phyloP scores from a whole-genome alignment of 2,329 filamentous ascomycete genomes.

The Xylariomycetidae sp. region DNA sequence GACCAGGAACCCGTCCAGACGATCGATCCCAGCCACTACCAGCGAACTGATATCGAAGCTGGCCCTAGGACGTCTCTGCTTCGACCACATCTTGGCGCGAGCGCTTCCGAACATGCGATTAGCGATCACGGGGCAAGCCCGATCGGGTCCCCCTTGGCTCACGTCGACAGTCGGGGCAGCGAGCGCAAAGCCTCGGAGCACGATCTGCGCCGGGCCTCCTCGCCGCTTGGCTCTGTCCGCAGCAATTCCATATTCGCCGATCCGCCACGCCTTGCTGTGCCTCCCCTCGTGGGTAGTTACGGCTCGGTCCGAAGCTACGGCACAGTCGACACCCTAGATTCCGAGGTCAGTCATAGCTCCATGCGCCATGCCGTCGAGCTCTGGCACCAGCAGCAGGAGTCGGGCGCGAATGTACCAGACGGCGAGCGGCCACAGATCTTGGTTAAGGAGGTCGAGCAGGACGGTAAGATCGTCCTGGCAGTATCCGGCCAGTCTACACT shows the following conservation, averaged over 20 bases:
- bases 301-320: conserved; percentile 51
- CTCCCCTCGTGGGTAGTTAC: conserved; percentile 68
- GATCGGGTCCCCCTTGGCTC: conserved; percentile 9
- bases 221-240: conserved; percentile 26
- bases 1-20: conserved; percentile 43
- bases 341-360: conserved; percentile 35
- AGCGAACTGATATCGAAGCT: conserved; percentile 34
- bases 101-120: conserved; percentile 21
- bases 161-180: conserved; percentile 15
- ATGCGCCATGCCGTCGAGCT: conserved; percentile 46
- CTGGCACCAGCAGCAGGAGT: conserved; percentile 48
- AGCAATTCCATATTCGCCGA: conserved; percentile 49
- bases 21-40: conserved; percentile 33
- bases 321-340: conserved; percentile 45
- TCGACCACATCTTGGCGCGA: conserved; percentile 45
- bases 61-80: conserved; percentile 39
- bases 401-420: conserved; percentile 39
- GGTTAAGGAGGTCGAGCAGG: conserved; percentile 85
- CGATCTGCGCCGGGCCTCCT: conserved; percentile 30
- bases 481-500: conserved; percentile 92
- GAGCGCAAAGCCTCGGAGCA: conserved; percentile 43
- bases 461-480: conserved; percentile 76
- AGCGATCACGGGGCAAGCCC: conserved; percentile 19
- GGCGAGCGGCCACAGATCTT: conserved; percentile 67
- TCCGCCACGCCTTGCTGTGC: conserved; percentile 57